Conservation (phyloP, 257 asterid species). For the Avicennia marina region DNA sequence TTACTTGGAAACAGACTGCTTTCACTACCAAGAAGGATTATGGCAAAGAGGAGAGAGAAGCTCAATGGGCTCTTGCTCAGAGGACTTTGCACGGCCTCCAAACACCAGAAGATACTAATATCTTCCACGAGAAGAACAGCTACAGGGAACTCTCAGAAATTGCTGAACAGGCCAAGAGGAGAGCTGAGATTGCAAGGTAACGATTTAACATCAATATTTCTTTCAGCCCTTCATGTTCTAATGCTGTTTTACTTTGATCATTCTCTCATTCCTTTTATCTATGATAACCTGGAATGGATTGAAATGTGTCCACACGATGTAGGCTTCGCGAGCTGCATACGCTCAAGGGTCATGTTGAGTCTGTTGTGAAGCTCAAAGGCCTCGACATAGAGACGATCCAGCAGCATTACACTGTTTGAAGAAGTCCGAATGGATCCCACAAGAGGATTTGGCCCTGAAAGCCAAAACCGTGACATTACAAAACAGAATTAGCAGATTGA, state of each 20-base stretch:
- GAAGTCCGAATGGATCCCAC: neutral
- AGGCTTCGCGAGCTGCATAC: conserved; percentile 49
- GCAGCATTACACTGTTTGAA: conserved; percentile 39
- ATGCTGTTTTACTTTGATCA: too few relatives aligned
- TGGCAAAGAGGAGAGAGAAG: conserved; percentile 90
- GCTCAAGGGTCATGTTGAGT: conserved; percentile 43
- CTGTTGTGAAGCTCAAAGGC: conserved; percentile 38
- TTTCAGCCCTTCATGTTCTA: too few relatives aligned
- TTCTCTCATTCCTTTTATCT: too few relatives aligned
- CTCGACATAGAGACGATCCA: conserved; percentile 37
- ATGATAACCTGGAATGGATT: too few relatives aligned
- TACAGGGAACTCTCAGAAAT: conserved; percentile 88
- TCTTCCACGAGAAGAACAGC: conserved; percentile 59
- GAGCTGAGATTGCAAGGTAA: conserved; percentile 94
- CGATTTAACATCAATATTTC: neutral
- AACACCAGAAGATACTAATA: conserved; percentile 36
- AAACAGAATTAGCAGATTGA: too few relatives aligned
- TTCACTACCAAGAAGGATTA: conserved; percentile 86
- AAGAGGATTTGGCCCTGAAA: neutral
- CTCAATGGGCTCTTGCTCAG: conserved; percentile 96
- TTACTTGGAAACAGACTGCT: conserved; percentile 50
- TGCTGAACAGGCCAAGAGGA: conserved; percentile 85
- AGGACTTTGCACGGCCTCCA: conserved; percentile 91
- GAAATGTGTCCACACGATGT: neutral
- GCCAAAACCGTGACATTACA: too few relatives aligned